Percentiles rank a stretch among this genome's conserved stretches.
These are phyloP conservation scores for Erysimum cheiri DNA, from an alignment of 441 rosid species.

Conservation along the genomic window DNA sequence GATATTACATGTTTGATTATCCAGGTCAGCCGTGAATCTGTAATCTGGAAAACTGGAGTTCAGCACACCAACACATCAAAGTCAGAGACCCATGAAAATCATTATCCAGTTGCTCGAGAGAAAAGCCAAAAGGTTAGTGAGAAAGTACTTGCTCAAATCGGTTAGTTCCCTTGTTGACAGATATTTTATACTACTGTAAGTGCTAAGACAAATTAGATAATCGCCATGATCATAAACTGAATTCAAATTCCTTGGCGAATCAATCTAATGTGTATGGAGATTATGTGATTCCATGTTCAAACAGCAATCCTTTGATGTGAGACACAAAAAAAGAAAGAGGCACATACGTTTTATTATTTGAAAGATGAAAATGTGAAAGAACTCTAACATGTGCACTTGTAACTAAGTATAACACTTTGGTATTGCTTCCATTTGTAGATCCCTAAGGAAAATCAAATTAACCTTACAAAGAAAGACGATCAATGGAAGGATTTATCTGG, in stretches of 20 bases:
- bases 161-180: no score
- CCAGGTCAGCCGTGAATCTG: conserved; percentile 66
- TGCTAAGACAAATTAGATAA: not conserved
- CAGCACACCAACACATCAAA: conserved; percentile 40
- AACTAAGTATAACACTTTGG: conserved; percentile 8
- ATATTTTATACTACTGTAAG: no score
- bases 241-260: conserved; percentile 14
- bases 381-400: not conserved
- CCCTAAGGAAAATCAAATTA: conserved; percentile 1
- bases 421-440: conserved; percentile 35
- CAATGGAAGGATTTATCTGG: conserved; percentile 11
- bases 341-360: not conserved
- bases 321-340: not conserved
- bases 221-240: conserved; percentile 24
- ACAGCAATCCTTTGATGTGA: conserved; percentile 5
- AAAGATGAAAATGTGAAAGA: conserved; percentile 11
- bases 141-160: not conserved
- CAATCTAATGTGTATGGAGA: not conserved
- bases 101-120: conserved; percentile 29
- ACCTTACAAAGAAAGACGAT: conserved; percentile 5
- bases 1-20: conserved; percentile 33
- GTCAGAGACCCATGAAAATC: conserved; percentile 31
- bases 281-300: not conserved
- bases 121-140: conserved; percentile 42
- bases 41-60: conserved; percentile 68